Base-by-base conservation (phyloP, 2,329 filamentous ascomycete genomes). In the Periconia digitata region DNA sequence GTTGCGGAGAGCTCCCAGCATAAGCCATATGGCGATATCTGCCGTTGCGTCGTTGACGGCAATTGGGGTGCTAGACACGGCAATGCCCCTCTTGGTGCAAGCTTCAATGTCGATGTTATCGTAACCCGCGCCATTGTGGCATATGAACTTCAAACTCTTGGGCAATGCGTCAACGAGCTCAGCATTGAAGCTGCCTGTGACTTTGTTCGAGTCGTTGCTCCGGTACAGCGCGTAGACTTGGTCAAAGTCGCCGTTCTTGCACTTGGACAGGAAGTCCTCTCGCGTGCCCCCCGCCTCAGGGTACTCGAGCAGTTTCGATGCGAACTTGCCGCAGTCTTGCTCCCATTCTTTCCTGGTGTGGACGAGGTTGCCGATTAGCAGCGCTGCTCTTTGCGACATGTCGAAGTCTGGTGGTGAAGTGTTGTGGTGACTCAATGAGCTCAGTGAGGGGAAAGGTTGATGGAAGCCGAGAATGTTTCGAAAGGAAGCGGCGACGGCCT, bases 81-180 rank as follows among this genome's bases (percentile, higher is more conserved):
- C 56, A 21, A 79, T 77, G 2, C 70, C 70, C 55, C 56, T 73
- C 53, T 74, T 63, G 21, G 77, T 78, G 63, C 80, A 83, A 18
- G 76, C 78, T 1, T 72, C 64, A 13, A 83, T 71, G 49, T 84
- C 80, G 40, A 85, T 77, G 56, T 83, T 83, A 61, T 84, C 81
- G 64, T 85, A 85, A 3, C 81, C 81, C 1, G 81, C 81, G 15
- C 81, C 74, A 43, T 76, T 76, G 55, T 78, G 76, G 45, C 72
- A 74, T 20, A 76, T 72, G 51, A 67, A 76, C 43, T 74, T 75
- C 43, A 77, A 35, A 50, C 64, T 70, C 47, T 68, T 64, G 0
- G 76, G 76, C 6, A 78, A 59, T 6, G 59, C 69, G 8, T 66
- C 58, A 2, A 78, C 62, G 10, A 78, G 67, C 50, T 77, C 75